Conservation (phyloP, 208 protist genomes). For the Porcisia deanei region DNA sequence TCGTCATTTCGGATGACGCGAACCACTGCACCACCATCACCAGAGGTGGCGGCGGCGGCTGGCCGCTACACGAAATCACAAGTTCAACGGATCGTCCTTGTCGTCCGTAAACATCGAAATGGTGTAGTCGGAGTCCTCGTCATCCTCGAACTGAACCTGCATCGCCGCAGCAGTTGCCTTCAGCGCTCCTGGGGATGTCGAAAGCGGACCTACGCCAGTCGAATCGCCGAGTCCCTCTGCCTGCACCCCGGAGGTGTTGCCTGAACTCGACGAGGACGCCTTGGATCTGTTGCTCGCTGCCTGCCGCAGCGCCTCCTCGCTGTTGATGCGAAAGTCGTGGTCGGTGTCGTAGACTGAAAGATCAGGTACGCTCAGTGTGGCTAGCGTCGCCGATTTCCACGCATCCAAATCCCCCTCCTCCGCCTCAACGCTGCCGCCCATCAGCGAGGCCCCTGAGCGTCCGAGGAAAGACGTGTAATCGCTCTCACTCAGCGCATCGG, state of each 20-base stretch:
- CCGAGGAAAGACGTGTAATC: constrained; percentile 29
- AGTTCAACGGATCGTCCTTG: constrained; percentile 18
- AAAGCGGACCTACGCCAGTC: background rate
- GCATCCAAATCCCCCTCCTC: constrained; percentile 9
- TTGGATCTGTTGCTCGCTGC: background rate
- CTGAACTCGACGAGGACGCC: background rate
- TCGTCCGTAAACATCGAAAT: constrained; percentile 26
- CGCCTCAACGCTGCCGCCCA: background rate
- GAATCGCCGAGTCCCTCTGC: background rate
- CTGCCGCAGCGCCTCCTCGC: constrained; percentile 48
- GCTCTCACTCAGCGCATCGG: constrained; percentile 14
- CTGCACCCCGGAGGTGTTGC: background rate
- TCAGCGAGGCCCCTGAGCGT: constrained; percentile 6
- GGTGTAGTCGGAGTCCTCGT: constrained; percentile 37
- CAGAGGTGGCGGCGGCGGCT: background rate
- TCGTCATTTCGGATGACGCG: background rate
- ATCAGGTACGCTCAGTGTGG: constrained; percentile 56
- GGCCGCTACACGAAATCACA: background rate
- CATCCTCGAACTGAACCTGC: constrained; percentile 33
- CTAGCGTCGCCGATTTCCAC: constrained; percentile 37
- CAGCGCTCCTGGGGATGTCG: background rate
- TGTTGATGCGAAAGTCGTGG: constrained; percentile 67
- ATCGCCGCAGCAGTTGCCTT: constrained; percentile 21
- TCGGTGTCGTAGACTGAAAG: constrained; percentile 74
- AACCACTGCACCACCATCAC: background rate